A percentile compares a stretch with the other conserved stretches of the same genome.
These are phyloP conservation scores for Stagonosporopsis chrysanthemi DNA, from an alignment of 2,329 filamentous ascomycete genomes.

Conservation along the genomic window DNA sequence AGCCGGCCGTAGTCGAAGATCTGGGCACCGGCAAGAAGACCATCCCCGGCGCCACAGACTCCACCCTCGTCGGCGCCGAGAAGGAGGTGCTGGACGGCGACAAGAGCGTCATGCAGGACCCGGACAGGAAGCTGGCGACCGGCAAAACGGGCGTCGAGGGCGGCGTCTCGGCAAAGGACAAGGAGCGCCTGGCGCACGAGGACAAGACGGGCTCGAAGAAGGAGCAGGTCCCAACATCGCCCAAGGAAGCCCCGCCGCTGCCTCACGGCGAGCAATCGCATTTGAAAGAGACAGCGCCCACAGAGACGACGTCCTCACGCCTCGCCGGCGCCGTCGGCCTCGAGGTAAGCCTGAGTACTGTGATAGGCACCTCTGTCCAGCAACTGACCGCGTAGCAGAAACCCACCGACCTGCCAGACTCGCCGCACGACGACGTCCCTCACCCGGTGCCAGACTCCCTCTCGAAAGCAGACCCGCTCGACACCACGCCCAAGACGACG, in stretches of 20 bases:
- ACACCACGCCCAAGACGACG: constrained; percentile 39
- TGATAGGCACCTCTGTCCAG: not conserved
- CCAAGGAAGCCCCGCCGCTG: constrained; percentile 83
- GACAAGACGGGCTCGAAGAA: constrained; percentile 69
- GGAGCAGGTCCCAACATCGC: constrained; percentile 79
- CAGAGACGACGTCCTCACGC: constrained; percentile 25
- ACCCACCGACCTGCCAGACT: constrained; percentile 80
- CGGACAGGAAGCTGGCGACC: constrained; percentile 75
- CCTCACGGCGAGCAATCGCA: constrained; percentile 82
- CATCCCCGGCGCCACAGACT: constrained; percentile 27
- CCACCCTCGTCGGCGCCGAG: constrained; percentile 44
- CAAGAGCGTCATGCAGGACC: constrained; percentile 93
- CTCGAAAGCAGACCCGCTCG: constrained; percentile 66
- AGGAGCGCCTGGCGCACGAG: constrained; percentile 74
- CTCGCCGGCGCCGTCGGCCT: constrained; percentile 48
- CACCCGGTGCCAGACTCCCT: constrained; percentile 71
- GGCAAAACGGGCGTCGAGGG: constrained; percentile 89
- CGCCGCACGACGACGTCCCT: constrained; percentile 73
- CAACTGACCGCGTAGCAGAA: constrained; percentile 62
- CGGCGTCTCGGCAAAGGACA: constrained; percentile 86
- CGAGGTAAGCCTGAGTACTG: constrained; percentile 36
- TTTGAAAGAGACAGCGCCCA: constrained; percentile 25
- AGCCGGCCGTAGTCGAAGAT: constrained; percentile 46
- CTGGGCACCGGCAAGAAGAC: constrained; percentile 46
- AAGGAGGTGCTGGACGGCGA: constrained; percentile 58